Evolutionary conservation across 305 asterid species (phyloP), one percentile per base, ranked within the genome.

Genomic region (Ilex paraguariensis): DNA sequence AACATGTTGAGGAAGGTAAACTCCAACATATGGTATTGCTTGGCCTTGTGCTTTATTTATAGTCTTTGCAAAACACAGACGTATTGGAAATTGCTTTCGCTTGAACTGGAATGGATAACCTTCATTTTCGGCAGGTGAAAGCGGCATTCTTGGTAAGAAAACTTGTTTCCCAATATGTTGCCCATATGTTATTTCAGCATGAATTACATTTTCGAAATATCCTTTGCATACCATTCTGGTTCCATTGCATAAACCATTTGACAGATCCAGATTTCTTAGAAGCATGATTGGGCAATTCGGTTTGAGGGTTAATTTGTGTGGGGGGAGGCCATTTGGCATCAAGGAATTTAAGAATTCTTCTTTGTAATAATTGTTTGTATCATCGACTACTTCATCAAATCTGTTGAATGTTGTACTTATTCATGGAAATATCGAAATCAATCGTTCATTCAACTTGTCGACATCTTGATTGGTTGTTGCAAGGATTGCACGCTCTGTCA

Each of bases 401-500:
- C 15, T 60, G 0, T 30, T 0, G 11, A 48, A 58, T 0, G 28
- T 32, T 2, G 7, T 11, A 0, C 0, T 7, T 0, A 7, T 6
- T 0, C 63, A 49, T 0, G 59, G 40, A 13, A 67, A 66, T 31
- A 13, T 15, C 0, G 13, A 0, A 1, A 67, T 48, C 10, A 72
- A 3, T 1, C 13, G 6, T 0, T 66, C 59, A 54, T 67, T 67
- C 5, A 67, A 57, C 2, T 67, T 70, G 28, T 67, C 56, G 1
- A 73, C 56, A 31, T 17, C 31, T 3, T 60, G 32, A 55, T 65
- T 60, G 21, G 61, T 58, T 2, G 67, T 56, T 28, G 63, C 45
- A 1, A 56, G 6, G 3, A 66, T 39, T 0, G 59, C 50, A 1
- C 50, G 48, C 3, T 50, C 17, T 2, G 45, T 12, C 3, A 10